These are phyloP conservation scores for Sporobolomyces roseus DNA, from an alignment of 768 basidiomycete species.

Conservation along the genomic window DNA sequence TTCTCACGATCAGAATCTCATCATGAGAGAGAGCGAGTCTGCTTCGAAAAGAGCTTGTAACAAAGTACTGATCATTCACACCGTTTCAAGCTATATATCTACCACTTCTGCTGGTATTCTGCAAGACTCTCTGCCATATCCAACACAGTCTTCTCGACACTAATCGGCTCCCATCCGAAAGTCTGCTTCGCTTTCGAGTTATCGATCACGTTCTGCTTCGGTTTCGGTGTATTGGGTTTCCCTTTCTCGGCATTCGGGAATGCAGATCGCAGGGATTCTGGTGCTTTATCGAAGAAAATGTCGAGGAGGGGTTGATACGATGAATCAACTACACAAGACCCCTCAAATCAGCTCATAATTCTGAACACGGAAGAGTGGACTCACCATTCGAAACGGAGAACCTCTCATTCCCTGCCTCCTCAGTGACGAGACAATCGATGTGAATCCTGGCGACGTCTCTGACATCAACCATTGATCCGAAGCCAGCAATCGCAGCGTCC, in stretches of 20 bases:
- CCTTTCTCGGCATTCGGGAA: conserved; percentile 31
- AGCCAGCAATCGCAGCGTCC: conserved; percentile 24
- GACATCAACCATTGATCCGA: conserved; percentile 49
- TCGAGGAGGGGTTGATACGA: conserved; percentile 37
- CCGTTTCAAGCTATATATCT: too few relatives aligned
- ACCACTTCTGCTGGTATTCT: conserved; percentile 32
- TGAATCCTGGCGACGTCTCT: conserved; percentile 50
- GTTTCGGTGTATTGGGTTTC: conserved; percentile 12
- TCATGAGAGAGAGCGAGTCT: too few relatives aligned
- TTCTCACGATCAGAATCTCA: too few relatives aligned
- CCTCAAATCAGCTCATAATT: not conserved
- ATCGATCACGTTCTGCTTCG: conserved; percentile 32
- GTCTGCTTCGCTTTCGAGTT: conserved; percentile 11
- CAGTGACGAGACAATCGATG: conserved; percentile 45
- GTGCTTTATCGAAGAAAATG: conserved; percentile 18
- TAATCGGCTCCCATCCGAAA: conserved; percentile 33
- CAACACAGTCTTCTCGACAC: conserved; percentile 28
- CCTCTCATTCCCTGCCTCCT: conserved; percentile 40
- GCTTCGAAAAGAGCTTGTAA: too few relatives aligned
- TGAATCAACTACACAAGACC: conserved; percentile 11
- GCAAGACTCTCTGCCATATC: conserved; percentile 25
- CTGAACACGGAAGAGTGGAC: not conserved
- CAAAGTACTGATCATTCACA: too few relatives aligned
- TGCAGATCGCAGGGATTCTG: not conserved
- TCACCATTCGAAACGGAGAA: conserved; percentile 36